Evolutionary conservation across 2,329 filamentous ascomycete genomes (phyloP).

Genomic region (Catunica adiposa): DNA sequence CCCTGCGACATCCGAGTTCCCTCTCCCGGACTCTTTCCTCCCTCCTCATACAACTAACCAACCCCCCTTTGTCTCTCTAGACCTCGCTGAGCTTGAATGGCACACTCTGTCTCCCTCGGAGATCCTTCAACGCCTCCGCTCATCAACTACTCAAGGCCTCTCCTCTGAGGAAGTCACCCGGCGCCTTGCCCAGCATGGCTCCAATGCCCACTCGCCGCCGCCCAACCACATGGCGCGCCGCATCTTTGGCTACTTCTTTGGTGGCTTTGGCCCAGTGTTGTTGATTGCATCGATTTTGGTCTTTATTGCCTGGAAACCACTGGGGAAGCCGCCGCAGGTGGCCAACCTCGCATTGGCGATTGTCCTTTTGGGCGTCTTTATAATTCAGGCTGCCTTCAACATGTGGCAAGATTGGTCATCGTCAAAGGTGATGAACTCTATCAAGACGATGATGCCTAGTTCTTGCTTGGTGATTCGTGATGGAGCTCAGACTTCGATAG

Average conservation of each 20-base stretch:
- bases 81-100: slow-evolving; percentile 50
- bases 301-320: slow-evolving; percentile 60
- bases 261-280: slow-evolving; percentile 58
- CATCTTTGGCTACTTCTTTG: slow-evolving; percentile 48
- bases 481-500: slow-evolving; percentile 56
- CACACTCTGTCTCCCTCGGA: slow-evolving; percentile 43
- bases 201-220: slow-evolving; percentile 49
- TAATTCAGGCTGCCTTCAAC: slow-evolving; percentile 53
- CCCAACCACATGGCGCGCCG: slow-evolving; percentile 43
- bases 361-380: slow-evolving; percentile 52
- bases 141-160: slow-evolving; percentile 40
- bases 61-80: slow-evolving; percentile 21
- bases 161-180: slow-evolving; percentile 39
- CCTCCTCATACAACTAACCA: background rate
- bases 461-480: slow-evolving; percentile 64
- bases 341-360: slow-evolving; percentile 61
- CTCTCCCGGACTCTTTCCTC: background rate
- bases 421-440: slow-evolving; percentile 60
- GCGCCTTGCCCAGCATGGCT: slow-evolving; percentile 43
- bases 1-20: background rate
- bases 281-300: slow-evolving; percentile 53
- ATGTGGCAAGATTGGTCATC: slow-evolving; percentile 62
- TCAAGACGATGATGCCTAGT: slow-evolving; percentile 66
- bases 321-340: slow-evolving; percentile 50
- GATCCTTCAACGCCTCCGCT: slow-evolving; percentile 41